These are phyloP conservation scores for Entoloma clypeatum DNA, from an alignment of 1,284 basidiomycete genomes.

Conservation along the genomic window DNA sequence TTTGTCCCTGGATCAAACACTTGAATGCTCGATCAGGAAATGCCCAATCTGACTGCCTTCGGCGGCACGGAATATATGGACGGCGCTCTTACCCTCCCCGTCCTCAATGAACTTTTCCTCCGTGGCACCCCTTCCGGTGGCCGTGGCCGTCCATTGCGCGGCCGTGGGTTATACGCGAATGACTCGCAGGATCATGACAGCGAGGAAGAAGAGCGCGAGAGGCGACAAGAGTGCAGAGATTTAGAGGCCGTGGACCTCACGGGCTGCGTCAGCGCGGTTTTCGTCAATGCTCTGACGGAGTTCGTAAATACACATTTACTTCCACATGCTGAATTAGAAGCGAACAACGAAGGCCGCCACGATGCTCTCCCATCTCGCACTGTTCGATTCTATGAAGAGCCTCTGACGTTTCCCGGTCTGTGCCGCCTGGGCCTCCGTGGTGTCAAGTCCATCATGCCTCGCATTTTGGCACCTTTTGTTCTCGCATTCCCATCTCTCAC, in stretches of 20 bases:
- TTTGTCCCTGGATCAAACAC: constrained; percentile 16
- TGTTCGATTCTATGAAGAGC: constrained; percentile 39
- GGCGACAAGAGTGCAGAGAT: constrained; percentile 73
- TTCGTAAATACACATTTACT: constrained; percentile 76
- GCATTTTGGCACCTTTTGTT: constrained; percentile 76
- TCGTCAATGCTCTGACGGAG: constrained; percentile 78
- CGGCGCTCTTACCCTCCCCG: constrained; percentile 75
- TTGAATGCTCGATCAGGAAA: constrained; percentile 57
- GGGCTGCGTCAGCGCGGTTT: constrained; percentile 89
- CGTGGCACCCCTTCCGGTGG: constrained; percentile 69
- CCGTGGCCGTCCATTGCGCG: constrained; percentile 66
- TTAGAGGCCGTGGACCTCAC: constrained; percentile 91
- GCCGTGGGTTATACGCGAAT: constrained; percentile 43
- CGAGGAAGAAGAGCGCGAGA: constrained; percentile 70
- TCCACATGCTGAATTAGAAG: constrained; percentile 41
- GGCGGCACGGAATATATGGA: constrained; percentile 98
- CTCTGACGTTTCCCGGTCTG: constrained; percentile 70
- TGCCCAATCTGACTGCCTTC: constrained; percentile 77
- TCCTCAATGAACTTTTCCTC: constrained; percentile 84
- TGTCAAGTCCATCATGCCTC: constrained; percentile 71
- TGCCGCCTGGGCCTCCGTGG: constrained; percentile 84
- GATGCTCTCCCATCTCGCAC: constrained; percentile 32
- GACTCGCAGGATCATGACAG: constrained; percentile 48
- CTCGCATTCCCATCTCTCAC: constrained; percentile 85
- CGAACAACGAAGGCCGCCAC: constrained; percentile 37